A percentile compares a stretch with the other conserved stretches of the same genome.
These are phyloP conservation scores for Combretum micranthum DNA, from an alignment of 345 rosid genomes.

Conservation along the genomic window DNA sequence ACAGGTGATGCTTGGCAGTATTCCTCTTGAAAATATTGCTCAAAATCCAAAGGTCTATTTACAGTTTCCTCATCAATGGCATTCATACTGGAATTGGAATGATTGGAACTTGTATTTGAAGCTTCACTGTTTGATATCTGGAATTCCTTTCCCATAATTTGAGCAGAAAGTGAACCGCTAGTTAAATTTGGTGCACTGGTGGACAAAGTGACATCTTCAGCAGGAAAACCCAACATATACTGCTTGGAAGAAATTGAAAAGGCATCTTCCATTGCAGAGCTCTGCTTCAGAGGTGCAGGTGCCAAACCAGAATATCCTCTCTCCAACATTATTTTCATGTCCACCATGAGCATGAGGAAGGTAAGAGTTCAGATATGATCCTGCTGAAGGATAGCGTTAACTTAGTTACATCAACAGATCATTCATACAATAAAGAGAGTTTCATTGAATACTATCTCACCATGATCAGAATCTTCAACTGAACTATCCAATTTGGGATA, in stretches of 20 bases:
- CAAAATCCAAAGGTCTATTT: conserved; percentile 46
- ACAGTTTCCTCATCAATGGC: conserved; percentile 43
- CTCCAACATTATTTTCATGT: conserved; percentile 20
- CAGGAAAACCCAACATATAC: conserved; percentile 30
- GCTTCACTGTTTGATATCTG: conserved; percentile 40
- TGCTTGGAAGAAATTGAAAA: conserved; percentile 35
- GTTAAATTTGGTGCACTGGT: conserved; percentile 31
- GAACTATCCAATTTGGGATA: conserved; percentile 30
- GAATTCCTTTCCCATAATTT: conserved; percentile 33
- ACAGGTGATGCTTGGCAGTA: conserved; percentile 36
- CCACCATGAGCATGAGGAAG: conserved; percentile 23
- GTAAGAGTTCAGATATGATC: conserved; percentile 41
- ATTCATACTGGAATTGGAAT: conserved; percentile 59
- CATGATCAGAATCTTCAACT: conserved; percentile 29
- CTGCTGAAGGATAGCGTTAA: conserved; percentile 20
- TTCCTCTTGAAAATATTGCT: conserved; percentile 67
- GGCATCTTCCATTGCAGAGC: conserved; percentile 23
- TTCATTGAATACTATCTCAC: conserved; percentile 19
- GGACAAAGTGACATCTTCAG: conserved; percentile 34
- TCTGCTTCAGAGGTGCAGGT: conserved; percentile 26
- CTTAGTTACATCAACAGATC: conserved; percentile 7
- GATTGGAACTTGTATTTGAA: conserved; percentile 52
- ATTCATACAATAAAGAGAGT: neutral
- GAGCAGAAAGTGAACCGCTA: conserved; percentile 42
- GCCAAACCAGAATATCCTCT: conserved; percentile 31